Evolutionary conservation across 805 yeast species (phyloP), one percentile per base, ranked within the genome.

Genomic region (Groenewaldozyma salmanticensis): DNA sequence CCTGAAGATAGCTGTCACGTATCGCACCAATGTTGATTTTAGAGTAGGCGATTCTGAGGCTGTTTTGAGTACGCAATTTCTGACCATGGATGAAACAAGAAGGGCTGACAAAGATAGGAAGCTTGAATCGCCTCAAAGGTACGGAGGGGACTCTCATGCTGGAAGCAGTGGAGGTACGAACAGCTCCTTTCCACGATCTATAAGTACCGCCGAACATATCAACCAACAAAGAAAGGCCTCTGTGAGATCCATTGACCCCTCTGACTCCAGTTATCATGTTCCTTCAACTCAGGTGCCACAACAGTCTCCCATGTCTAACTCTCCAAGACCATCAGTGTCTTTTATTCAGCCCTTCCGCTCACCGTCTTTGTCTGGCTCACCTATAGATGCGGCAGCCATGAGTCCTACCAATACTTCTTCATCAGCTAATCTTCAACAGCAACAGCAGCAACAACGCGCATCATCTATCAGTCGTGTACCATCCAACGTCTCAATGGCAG

Each of bases 1-100:
- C 1, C 60, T 90, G 39, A 70, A 75, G 44, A 71, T 84, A 4
- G 76, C 92, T 0, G 92, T 85, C 1, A 80, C 94, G 1, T 90
- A 82, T 53, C 70, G 98, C 42, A 70, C 67, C 31, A 81, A 86
- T 54, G 69, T 77, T 47, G 71, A 74, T 36, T 90, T 90, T 60
- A 64, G 71, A 31, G 64, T 86, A 7, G 74, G 70, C 46, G 86
- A 79, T 50, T 74, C 74, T 33, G 92, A 83, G 52, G 77, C 75
- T 43, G 59, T 77, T 4, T 58, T 80, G 20, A 73, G 83, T 4
- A 69, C 69, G 35, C 80, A 76, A 45, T 76, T 79, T 52, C 57
- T 69, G 21, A 62, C 62, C 35, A 57, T 74, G 51, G 83, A 76
- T 50, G 52, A 53, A n/a, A 18, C 19, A 20, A 31, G 7, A 18